Evolutionary conservation across 306 rosid genomes (phyloP).

Genomic region (Calophaca sinica): DNA sequence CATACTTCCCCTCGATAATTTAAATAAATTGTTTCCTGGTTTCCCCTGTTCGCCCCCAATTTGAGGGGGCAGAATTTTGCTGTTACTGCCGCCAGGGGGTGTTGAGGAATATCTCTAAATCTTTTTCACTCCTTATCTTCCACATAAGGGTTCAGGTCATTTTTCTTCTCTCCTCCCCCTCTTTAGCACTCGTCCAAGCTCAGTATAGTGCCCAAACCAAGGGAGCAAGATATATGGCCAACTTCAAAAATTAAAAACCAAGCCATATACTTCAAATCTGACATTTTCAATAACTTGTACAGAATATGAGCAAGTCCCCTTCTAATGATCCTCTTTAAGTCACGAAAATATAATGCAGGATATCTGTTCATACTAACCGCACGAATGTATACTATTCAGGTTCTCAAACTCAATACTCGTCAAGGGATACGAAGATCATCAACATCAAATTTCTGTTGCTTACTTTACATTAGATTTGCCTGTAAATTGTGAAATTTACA

Average conservation of each 20-base stretch:
- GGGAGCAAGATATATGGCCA: background rate
- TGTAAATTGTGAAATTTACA: background rate
- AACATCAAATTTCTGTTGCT: background rate
- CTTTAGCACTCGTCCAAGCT: background rate
- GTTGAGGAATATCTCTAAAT: slow-evolving; percentile 5
- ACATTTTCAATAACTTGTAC: background rate
- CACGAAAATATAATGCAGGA: slow-evolving; percentile 9
- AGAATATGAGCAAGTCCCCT: background rate
- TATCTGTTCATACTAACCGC: slow-evolving; percentile 26
- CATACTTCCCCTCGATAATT: background rate
- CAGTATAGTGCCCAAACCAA: background rate
- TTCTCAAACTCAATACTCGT: background rate
- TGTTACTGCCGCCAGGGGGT: background rate
- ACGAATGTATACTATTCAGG: slow-evolving; percentile 11
- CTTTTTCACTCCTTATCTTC: slow-evolving; percentile 11
- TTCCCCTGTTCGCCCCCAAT: background rate
- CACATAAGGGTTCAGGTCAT: background rate
- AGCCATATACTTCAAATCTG: background rate
- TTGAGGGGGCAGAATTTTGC: background rate
- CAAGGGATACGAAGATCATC: background rate
- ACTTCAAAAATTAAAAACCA: slow-evolving; percentile 11
- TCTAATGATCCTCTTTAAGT: slow-evolving; percentile 4
- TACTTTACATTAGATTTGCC: slow-evolving; percentile 7
- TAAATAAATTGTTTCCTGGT: background rate
- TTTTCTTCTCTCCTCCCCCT: background rate